Conservation (phyloP, 371 early-diverging fungal species). For the Mucor mucedo region DNA sequence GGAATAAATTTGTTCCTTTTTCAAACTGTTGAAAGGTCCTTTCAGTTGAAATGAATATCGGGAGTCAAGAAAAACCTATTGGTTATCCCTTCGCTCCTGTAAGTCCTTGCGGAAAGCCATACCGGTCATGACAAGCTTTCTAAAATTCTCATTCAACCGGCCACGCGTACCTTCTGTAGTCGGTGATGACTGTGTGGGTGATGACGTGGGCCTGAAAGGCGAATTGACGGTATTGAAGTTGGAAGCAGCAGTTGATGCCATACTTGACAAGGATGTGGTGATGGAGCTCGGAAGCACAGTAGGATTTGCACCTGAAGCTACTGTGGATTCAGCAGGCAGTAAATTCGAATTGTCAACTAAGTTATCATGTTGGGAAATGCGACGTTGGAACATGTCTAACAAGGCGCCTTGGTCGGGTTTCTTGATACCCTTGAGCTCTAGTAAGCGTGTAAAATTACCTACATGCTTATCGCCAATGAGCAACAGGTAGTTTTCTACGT, state of each 20-base stretch:
- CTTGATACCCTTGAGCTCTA: conserved; percentile 84
- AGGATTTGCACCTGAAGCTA: neutral
- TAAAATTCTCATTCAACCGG: conserved; percentile 54
- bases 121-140: conserved; percentile 57
- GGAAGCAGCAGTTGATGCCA: conserved; percentile 50
- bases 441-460: conserved; percentile 71
- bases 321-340: conserved; percentile 27
- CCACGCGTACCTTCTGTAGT: conserved; percentile 33
- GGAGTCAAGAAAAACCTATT: neutral
- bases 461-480: conserved; percentile 76
- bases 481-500: conserved; percentile 87
- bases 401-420: conserved; percentile 60
- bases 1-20: no score
- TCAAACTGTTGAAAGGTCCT: no score
- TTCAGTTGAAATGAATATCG: no score
- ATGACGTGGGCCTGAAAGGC: conserved; percentile 13
- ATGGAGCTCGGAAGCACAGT: conserved; percentile 36
- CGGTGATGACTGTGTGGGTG: conserved; percentile 22
- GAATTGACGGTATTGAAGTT: conserved; percentile 36
- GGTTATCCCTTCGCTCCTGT: conserved; percentile 48
- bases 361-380: conserved; percentile 28
- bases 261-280: conserved; percentile 46
- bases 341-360: conserved; percentile 45
- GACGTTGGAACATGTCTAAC: conserved; percentile 60
- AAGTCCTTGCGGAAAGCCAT: conserved; percentile 59